Evolutionary conservation across 208 protist species (phyloP).

Genomic region (Acanthamoeba rhysodes): DNA sequence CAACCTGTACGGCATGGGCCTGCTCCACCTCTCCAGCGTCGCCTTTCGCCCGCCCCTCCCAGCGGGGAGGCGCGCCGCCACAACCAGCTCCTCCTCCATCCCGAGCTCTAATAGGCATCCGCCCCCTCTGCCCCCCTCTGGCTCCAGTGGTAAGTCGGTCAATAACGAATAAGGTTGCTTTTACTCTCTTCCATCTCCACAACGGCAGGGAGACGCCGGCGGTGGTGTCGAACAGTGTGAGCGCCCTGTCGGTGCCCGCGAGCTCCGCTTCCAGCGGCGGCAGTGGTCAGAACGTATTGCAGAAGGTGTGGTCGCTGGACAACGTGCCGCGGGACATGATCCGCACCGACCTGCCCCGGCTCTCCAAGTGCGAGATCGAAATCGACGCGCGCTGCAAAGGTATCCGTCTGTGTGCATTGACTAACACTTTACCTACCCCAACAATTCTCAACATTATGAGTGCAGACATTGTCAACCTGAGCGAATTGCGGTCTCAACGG

Average conservation of each 20-base stretch:
- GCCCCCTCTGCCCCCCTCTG: too few relatives aligned
- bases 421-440: not conserved
- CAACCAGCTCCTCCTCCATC: not conserved
- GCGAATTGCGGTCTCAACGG: not conserved
- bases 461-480: conserved; percentile 62
- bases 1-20: conserved; percentile 90
- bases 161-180: too few relatives aligned
- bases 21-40: conserved; percentile 78
- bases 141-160: too few relatives aligned
- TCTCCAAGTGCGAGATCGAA: conserved; percentile 70
- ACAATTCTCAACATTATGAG: not conserved
- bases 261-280: too few relatives aligned
- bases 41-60: conserved; percentile 82
- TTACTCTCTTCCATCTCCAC: not conserved
- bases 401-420: not conserved
- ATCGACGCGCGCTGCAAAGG: conserved; percentile 57
- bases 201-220: not conserved
- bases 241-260: not conserved
- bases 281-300: not conserved
- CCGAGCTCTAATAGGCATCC: not conserved
- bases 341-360: not conserved
- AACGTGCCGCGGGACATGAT: conserved; percentile 31
- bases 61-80: not conserved
- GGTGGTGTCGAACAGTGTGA: not conserved
- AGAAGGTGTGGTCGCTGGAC: conserved; percentile 61